Percentiles rank a stretch among this genome's conserved stretches.
phyloP scores from a whole-genome alignment of 73 alveolate species.

The Diophrys sp. region DNA sequence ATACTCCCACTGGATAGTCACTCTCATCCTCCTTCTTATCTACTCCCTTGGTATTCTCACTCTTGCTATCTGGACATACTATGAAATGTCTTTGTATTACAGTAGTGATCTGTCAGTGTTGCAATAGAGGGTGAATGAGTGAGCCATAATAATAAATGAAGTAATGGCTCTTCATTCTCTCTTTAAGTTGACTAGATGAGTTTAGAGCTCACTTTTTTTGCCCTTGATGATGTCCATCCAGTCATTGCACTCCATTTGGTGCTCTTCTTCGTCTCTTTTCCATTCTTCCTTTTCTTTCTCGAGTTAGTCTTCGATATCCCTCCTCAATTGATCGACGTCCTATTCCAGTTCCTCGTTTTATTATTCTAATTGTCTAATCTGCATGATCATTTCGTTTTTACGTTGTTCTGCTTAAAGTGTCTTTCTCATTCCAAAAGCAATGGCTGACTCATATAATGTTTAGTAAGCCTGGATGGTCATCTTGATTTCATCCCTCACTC shows the following conservation, averaged over 20 bases:
- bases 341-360: conserved; percentile 82
- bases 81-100: too few species aligned
- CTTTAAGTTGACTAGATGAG: background rate
- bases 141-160: too few species aligned
- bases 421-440: conserved; percentile 96
- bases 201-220: background rate
- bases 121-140: too few species aligned
- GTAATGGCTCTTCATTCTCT: too few species aligned
- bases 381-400: conserved; percentile 82
- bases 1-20: too few species aligned
- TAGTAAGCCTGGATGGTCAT: conserved; percentile 96
- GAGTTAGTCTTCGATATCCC: conserved; percentile 74
- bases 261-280: conserved; percentile 30
- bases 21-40: too few species aligned
- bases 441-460: conserved; percentile 91
- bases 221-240: background rate
- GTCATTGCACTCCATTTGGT: background rate
- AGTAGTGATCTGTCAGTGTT: too few species aligned
- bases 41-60: too few species aligned
- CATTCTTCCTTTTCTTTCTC: conserved; percentile 79
- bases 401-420: conserved; percentile 94
- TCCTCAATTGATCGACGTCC: conserved; percentile 88
- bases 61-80: too few species aligned
- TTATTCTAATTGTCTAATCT: conserved; percentile 72
- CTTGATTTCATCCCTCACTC: conserved; percentile 94